Evolutionary conservation across 2,329 filamentous ascomycete species (phyloP).

Genomic region (Aspergillus sp.): DNA sequence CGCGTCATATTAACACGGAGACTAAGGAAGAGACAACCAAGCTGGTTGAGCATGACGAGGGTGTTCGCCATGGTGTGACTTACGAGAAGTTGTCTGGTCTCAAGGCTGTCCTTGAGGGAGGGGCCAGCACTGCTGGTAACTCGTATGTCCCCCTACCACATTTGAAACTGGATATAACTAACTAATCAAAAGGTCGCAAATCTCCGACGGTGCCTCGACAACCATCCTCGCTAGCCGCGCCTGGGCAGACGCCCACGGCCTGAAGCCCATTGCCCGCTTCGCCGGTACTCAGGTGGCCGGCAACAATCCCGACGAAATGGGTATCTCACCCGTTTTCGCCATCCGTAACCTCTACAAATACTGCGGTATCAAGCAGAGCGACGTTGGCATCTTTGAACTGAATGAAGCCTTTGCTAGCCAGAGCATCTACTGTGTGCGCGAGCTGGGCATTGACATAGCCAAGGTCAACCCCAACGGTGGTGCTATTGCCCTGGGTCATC

Average conservation of each 20-base stretch:
- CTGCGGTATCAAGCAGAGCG: constrained; percentile 65
- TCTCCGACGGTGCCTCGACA: constrained; percentile 56
- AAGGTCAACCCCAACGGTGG: constrained; percentile 83
- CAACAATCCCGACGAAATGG: constrained; percentile 87
- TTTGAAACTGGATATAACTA: not conserved
- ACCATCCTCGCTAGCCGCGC: constrained; percentile 86
- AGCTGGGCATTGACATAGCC: constrained; percentile 53
- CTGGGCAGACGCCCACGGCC: constrained; percentile 69
- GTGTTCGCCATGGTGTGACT: constrained; percentile 79
- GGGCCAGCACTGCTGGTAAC: constrained; percentile 66
- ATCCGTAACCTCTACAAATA: constrained; percentile 71
- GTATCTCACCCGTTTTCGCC: constrained; percentile 56
- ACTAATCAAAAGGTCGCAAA: constrained; percentile 14
- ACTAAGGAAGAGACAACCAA: constrained; percentile 69
- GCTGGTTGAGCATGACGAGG: constrained; percentile 57
- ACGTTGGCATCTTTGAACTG: constrained; percentile 81
- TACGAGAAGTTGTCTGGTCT: constrained; percentile 72
- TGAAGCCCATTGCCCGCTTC: constrained; percentile 86
- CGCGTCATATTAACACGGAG: constrained; percentile 64
- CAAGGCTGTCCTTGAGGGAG: constrained; percentile 78
- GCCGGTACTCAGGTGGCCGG: constrained; percentile 82
- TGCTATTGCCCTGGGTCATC: constrained; percentile 85
- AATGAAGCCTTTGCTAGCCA: constrained; percentile 96
- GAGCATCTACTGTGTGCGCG: constrained; percentile 80
- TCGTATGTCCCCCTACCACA: constrained; percentile 10